These are phyloP conservation scores for Suillus tomentosus DNA, from an alignment of 768 basidiomycete genomes.

Conservation along the genomic window DNA sequence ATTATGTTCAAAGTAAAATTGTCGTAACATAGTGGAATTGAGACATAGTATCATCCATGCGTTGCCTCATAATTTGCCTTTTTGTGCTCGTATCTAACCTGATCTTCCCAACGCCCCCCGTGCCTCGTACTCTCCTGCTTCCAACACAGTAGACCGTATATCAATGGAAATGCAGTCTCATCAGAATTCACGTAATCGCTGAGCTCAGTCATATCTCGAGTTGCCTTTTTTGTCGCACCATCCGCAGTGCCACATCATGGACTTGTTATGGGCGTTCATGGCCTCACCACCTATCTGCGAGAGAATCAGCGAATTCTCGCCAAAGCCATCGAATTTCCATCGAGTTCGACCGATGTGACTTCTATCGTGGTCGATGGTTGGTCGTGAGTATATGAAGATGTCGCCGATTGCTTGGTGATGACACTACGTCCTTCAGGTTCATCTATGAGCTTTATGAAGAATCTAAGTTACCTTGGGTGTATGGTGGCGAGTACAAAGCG, in stretches of 20 bases:
- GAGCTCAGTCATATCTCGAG: neutral
- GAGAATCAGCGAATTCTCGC: slow-evolving; percentile 45
- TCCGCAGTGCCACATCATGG: slow-evolving; percentile 6
- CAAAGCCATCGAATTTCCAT: slow-evolving; percentile 36
- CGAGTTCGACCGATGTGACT: slow-evolving; percentile 24
- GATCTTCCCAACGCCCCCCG: too few relatives aligned
- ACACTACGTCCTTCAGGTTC: slow-evolving; percentile 49
- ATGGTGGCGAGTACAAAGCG: slow-evolving; percentile 75
- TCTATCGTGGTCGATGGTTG: slow-evolving; percentile 79
- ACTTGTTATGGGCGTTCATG: slow-evolving; percentile 51
- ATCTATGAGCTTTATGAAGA: slow-evolving; percentile 67
- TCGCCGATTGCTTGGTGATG: slow-evolving; percentile 15
- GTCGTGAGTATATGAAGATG: slow-evolving; percentile 64
- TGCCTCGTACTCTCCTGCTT: too few relatives aligned
- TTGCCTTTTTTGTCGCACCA: slow-evolving; percentile 8
- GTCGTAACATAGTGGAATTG: too few relatives aligned
- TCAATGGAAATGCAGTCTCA: too few relatives aligned
- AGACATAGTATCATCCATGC: too few relatives aligned
- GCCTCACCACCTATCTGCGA: slow-evolving; percentile 52
- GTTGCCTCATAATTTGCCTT: too few relatives aligned
- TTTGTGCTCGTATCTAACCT: too few relatives aligned
- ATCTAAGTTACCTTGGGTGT: slow-evolving; percentile 77
- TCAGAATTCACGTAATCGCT: neutral
- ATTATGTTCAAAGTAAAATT: too few relatives aligned
- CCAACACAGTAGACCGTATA: too few relatives aligned